These are phyloP conservation scores for Alternaria viburni DNA, from an alignment of 2,329 filamentous ascomycete genomes.

Conservation along the genomic window DNA sequence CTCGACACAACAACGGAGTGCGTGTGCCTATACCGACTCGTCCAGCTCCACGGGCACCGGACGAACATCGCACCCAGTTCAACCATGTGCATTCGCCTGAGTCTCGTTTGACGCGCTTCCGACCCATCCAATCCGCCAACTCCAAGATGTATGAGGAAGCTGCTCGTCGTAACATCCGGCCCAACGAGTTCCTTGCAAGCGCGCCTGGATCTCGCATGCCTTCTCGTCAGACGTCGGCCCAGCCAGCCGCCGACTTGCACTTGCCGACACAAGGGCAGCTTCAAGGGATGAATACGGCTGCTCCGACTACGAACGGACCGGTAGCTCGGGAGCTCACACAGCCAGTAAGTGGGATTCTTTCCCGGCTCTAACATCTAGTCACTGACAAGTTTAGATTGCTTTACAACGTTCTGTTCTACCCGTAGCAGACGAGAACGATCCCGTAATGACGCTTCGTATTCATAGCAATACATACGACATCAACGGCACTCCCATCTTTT, in stretches of 20 bases:
- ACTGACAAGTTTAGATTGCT: slow-evolving; percentile 5
- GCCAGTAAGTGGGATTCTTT: background rate
- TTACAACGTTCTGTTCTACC: background rate
- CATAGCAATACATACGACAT: slow-evolving; percentile 21
- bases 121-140: background rate
- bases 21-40: background rate
- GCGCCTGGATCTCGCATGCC: slow-evolving; percentile 5
- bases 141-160: background rate
- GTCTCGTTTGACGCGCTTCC: background rate
- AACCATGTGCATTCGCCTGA: background rate
- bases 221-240: slow-evolving; percentile 5
- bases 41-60: background rate
- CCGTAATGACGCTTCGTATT: slow-evolving; percentile 8
- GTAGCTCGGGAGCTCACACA: background rate
- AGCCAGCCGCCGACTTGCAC: background rate
- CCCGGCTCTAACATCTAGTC: background rate
- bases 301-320: background rate
- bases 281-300: background rate
- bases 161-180: background rate
- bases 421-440: background rate
- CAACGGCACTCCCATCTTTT: slow-evolving; percentile 15
- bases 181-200: background rate
- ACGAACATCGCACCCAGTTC: background rate
- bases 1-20: background rate
- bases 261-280: background rate